Base-by-base conservation (phyloP, 2,329 filamentous ascomycete genomes). In the Clonostachys byssicola region DNA sequence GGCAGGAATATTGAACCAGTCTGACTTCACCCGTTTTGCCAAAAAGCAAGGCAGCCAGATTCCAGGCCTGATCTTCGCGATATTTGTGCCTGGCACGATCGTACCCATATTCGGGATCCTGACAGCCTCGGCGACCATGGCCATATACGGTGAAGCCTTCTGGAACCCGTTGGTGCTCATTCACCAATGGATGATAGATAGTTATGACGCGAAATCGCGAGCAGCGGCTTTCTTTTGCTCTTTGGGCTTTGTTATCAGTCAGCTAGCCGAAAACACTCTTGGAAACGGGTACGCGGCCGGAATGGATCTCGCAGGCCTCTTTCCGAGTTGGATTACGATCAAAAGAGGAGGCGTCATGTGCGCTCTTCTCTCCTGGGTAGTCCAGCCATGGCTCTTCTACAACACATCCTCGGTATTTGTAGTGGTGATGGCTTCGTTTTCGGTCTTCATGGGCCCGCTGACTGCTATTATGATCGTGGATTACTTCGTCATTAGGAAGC, bases 211-310 rank as follows among this genome's bases (percentile, higher is more conserved):
- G 9, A 30, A 30, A 30, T 30, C 23, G 4, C 23, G 62, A 13
- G 60, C 61, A 6, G 62, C 59, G 5, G 58, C 58, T 17, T 64
- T 64, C 49, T 64, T 64, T 48, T 54, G 52, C 17, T 51, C 51
- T 1, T 20, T 59, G 14, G 49, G 51, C 20, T 65, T 60, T 54
- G 50, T 55, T 0, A 64, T 80, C 5, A 73, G 74, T 2, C 68
- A 73, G 13, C 66, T 78, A 6, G 72, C 74, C 16, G 73, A 72
- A 6, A 81, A 80, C 52, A 71, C 80, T 46, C 68, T 68, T 2
- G 74, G 74, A 4, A 80, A 80, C 56, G 69, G 65, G 0, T 69
- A 80, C 48, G 72, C 72, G 1, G 74, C 72, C 14, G 77, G 75
- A 8, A 80, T 78, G 49, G 77, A 80, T 55, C 56, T 80, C 45